These are phyloP conservation scores for Phytophthora meadii DNA, from an alignment of 352 stramenopile species.

Conservation along the genomic window DNA sequence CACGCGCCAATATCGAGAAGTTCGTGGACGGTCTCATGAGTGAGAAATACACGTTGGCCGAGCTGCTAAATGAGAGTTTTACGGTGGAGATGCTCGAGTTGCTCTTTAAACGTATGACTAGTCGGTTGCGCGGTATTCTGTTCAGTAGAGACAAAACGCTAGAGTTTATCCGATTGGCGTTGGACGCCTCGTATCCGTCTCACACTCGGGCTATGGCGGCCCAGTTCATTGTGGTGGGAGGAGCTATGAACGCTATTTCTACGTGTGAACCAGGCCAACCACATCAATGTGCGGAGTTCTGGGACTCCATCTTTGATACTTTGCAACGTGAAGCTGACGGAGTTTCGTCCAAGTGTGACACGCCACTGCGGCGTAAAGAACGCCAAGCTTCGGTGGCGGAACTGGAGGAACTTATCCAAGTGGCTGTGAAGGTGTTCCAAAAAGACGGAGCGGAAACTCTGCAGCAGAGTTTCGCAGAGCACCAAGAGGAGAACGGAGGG, in stretches of 20 bases:
- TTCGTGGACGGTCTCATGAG: conserved; percentile 87
- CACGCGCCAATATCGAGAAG: conserved; percentile 79
- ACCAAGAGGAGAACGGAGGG: conserved; percentile 32
- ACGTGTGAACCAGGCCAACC: conserved; percentile 49
- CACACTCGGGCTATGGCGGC: conserved; percentile 79
- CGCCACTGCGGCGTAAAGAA: conserved; percentile 46
- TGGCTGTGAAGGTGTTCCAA: conserved; percentile 79
- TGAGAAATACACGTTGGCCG: conserved; percentile 58
- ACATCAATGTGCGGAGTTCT: conserved; percentile 70
- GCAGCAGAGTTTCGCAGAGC: conserved; percentile 70
- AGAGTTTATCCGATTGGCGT: conserved; percentile 73
- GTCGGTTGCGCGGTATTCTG: conserved; percentile 72
- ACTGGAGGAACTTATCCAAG: conserved; percentile 79
- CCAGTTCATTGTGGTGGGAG: conserved; percentile 80
- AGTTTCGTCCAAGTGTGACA: conserved; percentile 46
- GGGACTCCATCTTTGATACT: conserved; percentile 73
- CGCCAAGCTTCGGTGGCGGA: conserved; percentile 62
- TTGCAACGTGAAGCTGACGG: conserved; percentile 68
- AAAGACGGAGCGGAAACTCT: conserved; percentile 71
- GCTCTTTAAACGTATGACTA: conserved; percentile 89
- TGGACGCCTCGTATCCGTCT: conserved; percentile 55
- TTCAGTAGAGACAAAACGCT: conserved; percentile 76
- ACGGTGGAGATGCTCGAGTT: conserved; percentile 86
- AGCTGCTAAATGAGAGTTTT: conserved; percentile 86
- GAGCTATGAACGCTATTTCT: conserved; percentile 61